A percentile compares a stretch with the other conserved stretches of the same genome.
Conservation (phyloP, 208 protist genomes). For the Acanthamoeba lenticulata region DNA sequence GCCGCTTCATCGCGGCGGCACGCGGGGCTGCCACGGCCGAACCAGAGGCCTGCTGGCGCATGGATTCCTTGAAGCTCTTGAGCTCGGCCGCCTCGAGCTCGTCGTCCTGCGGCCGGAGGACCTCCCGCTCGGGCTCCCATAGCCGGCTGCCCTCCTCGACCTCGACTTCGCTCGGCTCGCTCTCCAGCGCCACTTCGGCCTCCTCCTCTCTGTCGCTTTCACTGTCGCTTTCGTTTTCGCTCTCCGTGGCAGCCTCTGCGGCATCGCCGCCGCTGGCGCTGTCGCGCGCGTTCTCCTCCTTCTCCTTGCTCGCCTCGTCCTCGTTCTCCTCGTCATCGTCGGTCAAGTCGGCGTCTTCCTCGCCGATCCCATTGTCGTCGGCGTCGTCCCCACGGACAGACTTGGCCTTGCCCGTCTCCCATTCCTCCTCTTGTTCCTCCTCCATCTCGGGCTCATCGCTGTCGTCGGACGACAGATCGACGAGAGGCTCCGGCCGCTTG, state of each 20-base stretch:
- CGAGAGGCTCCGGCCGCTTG: background rate
- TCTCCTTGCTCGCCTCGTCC: background rate
- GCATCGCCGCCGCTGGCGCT: background rate
- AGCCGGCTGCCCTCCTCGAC: background rate
- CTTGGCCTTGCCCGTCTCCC: background rate
- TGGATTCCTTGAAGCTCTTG: conserved; percentile 60
- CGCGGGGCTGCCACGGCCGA: background rate
- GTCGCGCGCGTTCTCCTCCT: background rate
- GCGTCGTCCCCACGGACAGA: background rate
- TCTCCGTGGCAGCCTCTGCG: background rate
- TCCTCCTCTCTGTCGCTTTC: background rate
- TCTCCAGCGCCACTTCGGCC: background rate
- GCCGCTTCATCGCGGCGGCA: background rate
- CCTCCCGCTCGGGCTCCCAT: conserved; percentile 37
- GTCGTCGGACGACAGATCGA: background rate
- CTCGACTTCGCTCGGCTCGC: conserved; percentile 38
- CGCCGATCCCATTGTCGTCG: conserved; percentile 9
- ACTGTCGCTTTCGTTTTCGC: background rate
- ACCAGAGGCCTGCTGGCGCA: conserved; percentile 25
- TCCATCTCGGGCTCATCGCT: background rate
- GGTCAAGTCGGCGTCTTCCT: background rate
- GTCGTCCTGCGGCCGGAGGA: background rate
- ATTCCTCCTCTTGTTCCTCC: background rate
- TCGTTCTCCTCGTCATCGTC: background rate
- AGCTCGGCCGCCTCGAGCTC: conserved; percentile 4